Evolutionary conservation across 805 yeast species (phyloP).

Genomic region (Vanderwaltozyma tropicalis): DNA sequence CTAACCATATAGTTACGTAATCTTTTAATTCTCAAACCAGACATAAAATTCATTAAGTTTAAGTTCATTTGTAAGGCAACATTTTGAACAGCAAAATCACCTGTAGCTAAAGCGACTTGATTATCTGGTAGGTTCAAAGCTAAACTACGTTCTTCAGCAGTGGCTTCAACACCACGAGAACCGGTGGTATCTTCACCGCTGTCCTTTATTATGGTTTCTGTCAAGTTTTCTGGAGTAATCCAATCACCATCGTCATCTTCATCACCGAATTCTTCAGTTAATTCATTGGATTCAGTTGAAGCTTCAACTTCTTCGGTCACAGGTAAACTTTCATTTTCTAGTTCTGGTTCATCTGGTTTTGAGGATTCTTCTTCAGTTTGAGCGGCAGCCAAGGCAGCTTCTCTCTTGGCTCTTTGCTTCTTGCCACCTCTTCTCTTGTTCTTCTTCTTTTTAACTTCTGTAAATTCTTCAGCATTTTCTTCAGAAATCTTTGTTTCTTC

Average conservation of each 20-base stretch:
- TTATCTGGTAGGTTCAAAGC: slow-evolving; percentile 29
- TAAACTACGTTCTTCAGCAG: slow-evolving; percentile 17
- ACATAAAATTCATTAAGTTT: slow-evolving; percentile 70
- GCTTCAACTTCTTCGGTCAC: background rate
- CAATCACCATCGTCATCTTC: slow-evolving; percentile 80
- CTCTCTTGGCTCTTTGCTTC: slow-evolving; percentile 51
- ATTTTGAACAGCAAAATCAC: slow-evolving; percentile 96
- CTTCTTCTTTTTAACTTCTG: slow-evolving; percentile 29
- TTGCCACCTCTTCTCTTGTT: slow-evolving; percentile 54
- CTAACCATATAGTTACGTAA: slow-evolving; percentile 88
- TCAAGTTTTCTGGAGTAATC: slow-evolving; percentile 84
- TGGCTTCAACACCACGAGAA: slow-evolving; percentile 29
- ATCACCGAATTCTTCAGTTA: slow-evolving; percentile 30
- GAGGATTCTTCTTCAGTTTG: background rate
- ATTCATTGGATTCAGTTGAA: slow-evolving; percentile 2
- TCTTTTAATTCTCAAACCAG: slow-evolving; percentile 76
- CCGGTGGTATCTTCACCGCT: slow-evolving; percentile 44
- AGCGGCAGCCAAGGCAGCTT: slow-evolving; percentile 21
- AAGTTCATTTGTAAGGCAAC: slow-evolving; percentile 86
- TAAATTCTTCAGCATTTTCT: slow-evolving; percentile 1
- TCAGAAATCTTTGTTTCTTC: slow-evolving; percentile 14
- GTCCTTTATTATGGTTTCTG: slow-evolving; percentile 60
- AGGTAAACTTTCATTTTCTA: background rate
- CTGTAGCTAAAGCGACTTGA: slow-evolving; percentile 80
- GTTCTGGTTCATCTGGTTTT: background rate